Conservation (phyloP, 306 rosid genomes). For the Sesbania bispinosa region DNA sequence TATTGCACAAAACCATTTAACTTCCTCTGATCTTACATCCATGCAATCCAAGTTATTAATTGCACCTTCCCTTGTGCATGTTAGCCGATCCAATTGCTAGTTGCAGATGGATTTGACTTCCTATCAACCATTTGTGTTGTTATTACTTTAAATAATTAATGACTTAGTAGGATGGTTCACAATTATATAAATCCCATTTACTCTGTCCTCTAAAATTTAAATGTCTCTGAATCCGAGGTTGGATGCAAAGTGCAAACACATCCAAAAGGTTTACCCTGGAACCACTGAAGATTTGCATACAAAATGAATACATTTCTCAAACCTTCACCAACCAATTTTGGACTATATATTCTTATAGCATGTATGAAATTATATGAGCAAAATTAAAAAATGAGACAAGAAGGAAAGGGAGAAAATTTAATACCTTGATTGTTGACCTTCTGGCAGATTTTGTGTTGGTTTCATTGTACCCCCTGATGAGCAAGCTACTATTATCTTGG, state of each 20-base stretch:
- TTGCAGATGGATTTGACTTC: neutral
- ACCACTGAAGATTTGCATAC: neutral
- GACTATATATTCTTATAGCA: neutral
- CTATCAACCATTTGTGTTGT: neutral
- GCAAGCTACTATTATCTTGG: conserved; percentile 90
- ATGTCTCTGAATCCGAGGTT: neutral
- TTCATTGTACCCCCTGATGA: conserved; percentile 88
- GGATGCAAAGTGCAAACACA: neutral
- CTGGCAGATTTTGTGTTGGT: conserved; percentile 92
- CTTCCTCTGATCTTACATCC: conserved; percentile 2
- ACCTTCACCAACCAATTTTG: neutral
- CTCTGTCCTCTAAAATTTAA: neutral
- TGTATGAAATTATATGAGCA: neutral
- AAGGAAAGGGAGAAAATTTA: neutral
- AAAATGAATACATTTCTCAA: neutral
- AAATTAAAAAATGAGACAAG: conserved; percentile 11
- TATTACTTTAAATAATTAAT: neutral
- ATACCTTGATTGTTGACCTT: conserved; percentile 97
- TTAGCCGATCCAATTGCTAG: conserved; percentile 1
- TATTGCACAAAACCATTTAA: neutral
- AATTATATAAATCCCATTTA: neutral
- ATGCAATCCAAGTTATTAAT: conserved; percentile 13
- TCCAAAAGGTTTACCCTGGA: neutral
- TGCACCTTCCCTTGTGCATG: conserved; percentile 3
- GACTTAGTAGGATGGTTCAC: neutral